Evolutionary conservation across 345 rosid species (phyloP).

Genomic region (Brassica rapa): DNA sequence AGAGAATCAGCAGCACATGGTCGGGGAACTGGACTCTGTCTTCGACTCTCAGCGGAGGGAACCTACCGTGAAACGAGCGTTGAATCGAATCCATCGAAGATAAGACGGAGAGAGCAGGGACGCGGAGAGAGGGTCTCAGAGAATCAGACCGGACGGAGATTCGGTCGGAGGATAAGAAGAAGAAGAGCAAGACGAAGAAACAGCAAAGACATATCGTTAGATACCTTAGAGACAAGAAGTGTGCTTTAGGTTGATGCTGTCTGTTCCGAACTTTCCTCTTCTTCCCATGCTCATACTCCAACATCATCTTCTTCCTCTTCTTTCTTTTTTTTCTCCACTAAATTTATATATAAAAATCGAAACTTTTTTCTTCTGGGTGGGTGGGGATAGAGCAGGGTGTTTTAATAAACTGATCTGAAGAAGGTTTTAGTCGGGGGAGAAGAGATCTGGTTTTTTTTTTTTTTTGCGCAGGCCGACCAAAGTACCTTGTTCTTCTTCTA

Average conservation of each 20-base stretch:
- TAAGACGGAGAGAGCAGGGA: slow-evolving; percentile 53
- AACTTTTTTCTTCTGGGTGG: slow-evolving; percentile 1
- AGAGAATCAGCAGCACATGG: slow-evolving; percentile 64
- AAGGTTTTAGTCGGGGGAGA: slow-evolving; percentile 12
- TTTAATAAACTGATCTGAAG: slow-evolving; percentile 25
- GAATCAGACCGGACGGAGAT: slow-evolving; percentile 48
- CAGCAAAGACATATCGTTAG: slow-evolving; percentile 51
- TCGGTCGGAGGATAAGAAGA: slow-evolving; percentile 68
- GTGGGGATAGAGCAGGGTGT: neutral
- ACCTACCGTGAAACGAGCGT: slow-evolving; percentile 41
- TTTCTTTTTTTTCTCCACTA: slow-evolving; percentile 18
- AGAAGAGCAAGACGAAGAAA: slow-evolving; percentile 63
- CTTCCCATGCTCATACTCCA: slow-evolving; percentile 80
- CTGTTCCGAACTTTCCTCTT: slow-evolving; percentile 71
- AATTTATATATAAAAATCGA: neutral
- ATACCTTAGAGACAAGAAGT: slow-evolving; percentile 58
- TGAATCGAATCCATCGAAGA: slow-evolving; percentile 53
- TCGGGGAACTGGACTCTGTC: slow-evolving; percentile 80
- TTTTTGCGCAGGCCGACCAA: slow-evolving; percentile 35
- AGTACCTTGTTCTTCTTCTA: slow-evolving; percentile 13
- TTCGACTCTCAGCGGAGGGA: slow-evolving; percentile 47
- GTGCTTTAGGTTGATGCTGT: slow-evolving; percentile 38
- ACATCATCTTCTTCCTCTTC: slow-evolving; percentile 35
- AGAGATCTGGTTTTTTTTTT: slow-evolving; percentile 31
- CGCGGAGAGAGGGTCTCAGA: slow-evolving; percentile 62